A percentile compares a stretch with the other conserved stretches of the same genome.
Evolutionary conservation across 225 moss, liverwort and hornwort genomes (phyloP).

Genomic region (Antitrichia curtipendula): DNA sequence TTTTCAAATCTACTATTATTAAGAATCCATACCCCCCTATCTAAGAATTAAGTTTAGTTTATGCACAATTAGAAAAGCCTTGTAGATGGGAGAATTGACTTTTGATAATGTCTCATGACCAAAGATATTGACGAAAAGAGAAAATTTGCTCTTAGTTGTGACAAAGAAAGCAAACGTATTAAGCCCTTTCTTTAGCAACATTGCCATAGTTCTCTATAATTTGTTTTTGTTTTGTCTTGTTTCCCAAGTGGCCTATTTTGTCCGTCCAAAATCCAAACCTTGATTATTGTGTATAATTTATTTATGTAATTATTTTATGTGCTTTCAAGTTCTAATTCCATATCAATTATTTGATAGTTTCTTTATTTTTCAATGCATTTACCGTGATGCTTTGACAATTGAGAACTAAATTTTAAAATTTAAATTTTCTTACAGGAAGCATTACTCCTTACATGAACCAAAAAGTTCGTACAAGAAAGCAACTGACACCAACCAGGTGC

Average conservation of each 20-base stretch:
- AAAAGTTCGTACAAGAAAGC: neutral
- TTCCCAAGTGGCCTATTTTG: neutral
- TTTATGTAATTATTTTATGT: neutral
- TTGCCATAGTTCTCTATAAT: neutral
- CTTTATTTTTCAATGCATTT: neutral
- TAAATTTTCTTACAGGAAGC: neutral
- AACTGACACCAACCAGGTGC: neutral
- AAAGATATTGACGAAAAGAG: neutral
- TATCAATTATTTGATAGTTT: neutral
- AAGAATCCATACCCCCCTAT: neutral
- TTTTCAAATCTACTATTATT: neutral
- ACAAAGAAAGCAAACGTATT: neutral
- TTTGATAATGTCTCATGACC: neutral
- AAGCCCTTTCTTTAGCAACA: neutral
- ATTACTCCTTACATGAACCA: neutral
- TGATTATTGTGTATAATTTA: no score
- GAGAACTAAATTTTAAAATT: neutral
- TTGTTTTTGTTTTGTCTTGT: neutral
- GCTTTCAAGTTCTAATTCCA: neutral
- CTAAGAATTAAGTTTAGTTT: neutral
- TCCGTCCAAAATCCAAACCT: fast-evolving
- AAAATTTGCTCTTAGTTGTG: no score
- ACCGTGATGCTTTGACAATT: neutral
- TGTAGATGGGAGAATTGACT: neutral
- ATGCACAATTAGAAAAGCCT: neutral